phyloP scores from a whole-genome alignment of 2,329 filamentous ascomycete species.

The Penicillium sp. region DNA sequence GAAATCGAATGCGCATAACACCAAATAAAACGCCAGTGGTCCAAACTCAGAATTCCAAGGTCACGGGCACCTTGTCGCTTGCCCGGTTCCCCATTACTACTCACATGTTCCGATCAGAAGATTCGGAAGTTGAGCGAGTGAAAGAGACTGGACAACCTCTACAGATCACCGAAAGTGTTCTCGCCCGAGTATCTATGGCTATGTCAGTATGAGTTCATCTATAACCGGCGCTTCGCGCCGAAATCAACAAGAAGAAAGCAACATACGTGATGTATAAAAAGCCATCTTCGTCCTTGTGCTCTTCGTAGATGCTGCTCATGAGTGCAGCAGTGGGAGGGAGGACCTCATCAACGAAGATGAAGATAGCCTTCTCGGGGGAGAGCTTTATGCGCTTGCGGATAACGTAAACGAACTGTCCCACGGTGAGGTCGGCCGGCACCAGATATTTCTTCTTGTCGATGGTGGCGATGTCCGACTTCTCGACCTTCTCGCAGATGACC shows the following conservation, averaged over 20 bases:
- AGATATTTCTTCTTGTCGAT: slow-evolving; percentile 99
- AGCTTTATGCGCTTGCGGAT: slow-evolving; percentile 99
- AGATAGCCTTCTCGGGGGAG: slow-evolving; percentile 98
- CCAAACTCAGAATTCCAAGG: slow-evolving; percentile 15
- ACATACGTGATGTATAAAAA: slow-evolving; percentile 96
- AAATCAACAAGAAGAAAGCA: not conserved
- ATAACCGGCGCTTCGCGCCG: too few species aligned
- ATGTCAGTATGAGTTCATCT: slow-evolving; percentile 24
- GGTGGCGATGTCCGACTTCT: slow-evolving; percentile 98
- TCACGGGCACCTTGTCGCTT: slow-evolving; percentile 9
- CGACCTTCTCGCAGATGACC: slow-evolving; percentile 99
- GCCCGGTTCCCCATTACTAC: slow-evolving; percentile 2
- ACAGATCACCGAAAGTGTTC: slow-evolving; percentile 80
- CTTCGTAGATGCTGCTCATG: slow-evolving; percentile 99
- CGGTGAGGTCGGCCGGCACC: slow-evolving; percentile 93
- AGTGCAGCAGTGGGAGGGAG: slow-evolving; percentile 92
- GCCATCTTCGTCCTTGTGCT: slow-evolving; percentile 86
- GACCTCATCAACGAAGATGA: slow-evolving; percentile 99
- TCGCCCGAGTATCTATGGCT: slow-evolving; percentile 78
- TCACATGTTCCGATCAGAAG: not conserved
- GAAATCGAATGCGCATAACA: slow-evolving; percentile 20
- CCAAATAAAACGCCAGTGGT: slow-evolving; percentile 24
- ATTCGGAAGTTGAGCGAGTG: slow-evolving; percentile 13
- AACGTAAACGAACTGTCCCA: slow-evolving; percentile 99
- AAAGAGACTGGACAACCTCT: slow-evolving; percentile 13